A percentile compares a stretch with the other conserved stretches of the same genome.
Evolutionary conservation across 495 filamentous ascomycete species (phyloP).

Genomic region (Thermothielavioides terrestris): DNA sequence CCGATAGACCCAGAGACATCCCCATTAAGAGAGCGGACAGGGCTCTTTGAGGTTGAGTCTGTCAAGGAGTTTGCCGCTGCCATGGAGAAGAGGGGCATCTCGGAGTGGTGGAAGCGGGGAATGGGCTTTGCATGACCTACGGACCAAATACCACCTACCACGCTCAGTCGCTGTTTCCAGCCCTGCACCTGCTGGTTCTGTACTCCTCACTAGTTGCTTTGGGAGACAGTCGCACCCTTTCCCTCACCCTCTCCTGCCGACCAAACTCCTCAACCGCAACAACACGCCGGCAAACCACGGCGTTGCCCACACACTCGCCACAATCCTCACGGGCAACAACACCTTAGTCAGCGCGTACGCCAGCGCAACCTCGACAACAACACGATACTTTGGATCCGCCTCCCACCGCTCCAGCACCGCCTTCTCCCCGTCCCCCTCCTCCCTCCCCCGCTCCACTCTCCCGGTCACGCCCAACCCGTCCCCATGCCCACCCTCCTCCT

Average conservation of each 20-base stretch:
- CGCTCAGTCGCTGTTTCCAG: too few species aligned
- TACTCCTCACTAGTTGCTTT: too few species aligned
- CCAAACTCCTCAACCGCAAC: slow-evolving; percentile 6
- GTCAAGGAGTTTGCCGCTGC: slow-evolving; percentile 22
- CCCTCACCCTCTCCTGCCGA: neutral
- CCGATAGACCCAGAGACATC: slow-evolving; percentile 3
- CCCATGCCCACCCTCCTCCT: slow-evolving; percentile 4
- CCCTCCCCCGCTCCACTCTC: neutral
- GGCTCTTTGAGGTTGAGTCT: slow-evolving; percentile 18
- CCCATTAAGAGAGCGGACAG: slow-evolving; percentile 7
- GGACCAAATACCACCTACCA: too few species aligned
- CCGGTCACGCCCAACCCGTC: slow-evolving; percentile 4
- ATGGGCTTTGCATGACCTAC: slow-evolving; percentile 19
- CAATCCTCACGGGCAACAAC: slow-evolving; percentile 65
- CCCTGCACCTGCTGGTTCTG: too few species aligned
- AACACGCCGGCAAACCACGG: slow-evolving; percentile 83
- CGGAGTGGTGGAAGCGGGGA: slow-evolving; percentile 20
- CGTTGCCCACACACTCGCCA: slow-evolving; percentile 74
- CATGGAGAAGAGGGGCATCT: slow-evolving; percentile 23
- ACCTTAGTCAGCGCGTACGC: slow-evolving; percentile 86
- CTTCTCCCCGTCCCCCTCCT: slow-evolving; percentile 6
- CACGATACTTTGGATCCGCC: slow-evolving; percentile 38
- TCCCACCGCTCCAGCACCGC: slow-evolving; percentile 20
- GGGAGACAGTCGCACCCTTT: neutral
- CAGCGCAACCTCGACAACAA: slow-evolving; percentile 64